Percentiles rank a stretch among this genome's conserved stretches.
Conservation (phyloP, 1,139 yeast genomes). For the Taphrina confusa region DNA sequence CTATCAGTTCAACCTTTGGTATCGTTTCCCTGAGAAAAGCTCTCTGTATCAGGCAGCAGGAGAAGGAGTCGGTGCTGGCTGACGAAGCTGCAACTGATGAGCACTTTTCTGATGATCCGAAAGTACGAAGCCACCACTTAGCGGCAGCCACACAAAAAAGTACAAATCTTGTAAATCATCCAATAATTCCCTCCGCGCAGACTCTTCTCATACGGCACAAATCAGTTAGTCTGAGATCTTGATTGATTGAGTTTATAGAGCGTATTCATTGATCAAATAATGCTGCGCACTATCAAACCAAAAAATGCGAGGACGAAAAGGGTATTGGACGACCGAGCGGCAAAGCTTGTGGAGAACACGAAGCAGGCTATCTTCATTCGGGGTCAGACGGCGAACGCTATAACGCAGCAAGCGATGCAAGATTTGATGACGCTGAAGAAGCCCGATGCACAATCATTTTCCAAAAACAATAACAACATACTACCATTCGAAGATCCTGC, state of each 20-base stretch:
- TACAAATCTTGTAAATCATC: too few species aligned
- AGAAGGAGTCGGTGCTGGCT: too few species aligned
- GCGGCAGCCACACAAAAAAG: conserved; percentile 16
- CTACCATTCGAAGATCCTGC: conserved; percentile 93
- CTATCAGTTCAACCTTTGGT: too few species aligned
- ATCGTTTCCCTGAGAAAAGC: too few species aligned
- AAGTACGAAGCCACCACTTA: not conserved
- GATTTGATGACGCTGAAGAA: conserved; percentile 89
- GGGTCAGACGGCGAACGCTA: conserved; percentile 76
- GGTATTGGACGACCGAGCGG: conserved; percentile 83
- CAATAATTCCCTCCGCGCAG: too few species aligned
- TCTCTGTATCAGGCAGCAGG: too few species aligned
- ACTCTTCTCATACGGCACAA: too few species aligned
- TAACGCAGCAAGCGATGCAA: conserved; percentile 83
- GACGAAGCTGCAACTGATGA: too few species aligned
- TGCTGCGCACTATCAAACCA: conserved; percentile 54
- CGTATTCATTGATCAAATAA: too few species aligned
- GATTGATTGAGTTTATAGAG: too few species aligned
- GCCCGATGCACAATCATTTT: conserved; percentile 84
- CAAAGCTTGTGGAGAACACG: conserved; percentile 85
- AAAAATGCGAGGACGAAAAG: conserved; percentile 96
- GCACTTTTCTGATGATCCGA: too few species aligned
- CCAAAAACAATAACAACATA: conserved; percentile 84
- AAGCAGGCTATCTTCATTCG: conserved; percentile 90
- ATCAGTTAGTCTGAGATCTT: too few species aligned